phyloP scores from a whole-genome alignment of 1,139 yeast species.

The Pichiaceae sp. region DNA sequence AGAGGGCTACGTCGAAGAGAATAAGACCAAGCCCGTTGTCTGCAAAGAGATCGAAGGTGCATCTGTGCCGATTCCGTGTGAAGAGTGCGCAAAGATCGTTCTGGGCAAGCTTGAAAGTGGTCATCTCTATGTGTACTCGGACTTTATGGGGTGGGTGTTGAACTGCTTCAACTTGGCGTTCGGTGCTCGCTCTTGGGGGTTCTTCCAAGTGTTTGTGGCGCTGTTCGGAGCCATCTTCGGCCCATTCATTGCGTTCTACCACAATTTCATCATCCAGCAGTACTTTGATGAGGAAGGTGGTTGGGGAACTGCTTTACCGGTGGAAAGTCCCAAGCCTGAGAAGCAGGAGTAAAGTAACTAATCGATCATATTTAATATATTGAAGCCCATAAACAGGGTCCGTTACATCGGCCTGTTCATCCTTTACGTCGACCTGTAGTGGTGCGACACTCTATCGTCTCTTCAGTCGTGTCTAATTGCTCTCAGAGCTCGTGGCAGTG shows the following conservation, averaged over 20 bases:
- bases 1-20: constrained; percentile 81
- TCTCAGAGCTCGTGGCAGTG: too few species aligned
- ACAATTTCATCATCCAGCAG: constrained; percentile 45
- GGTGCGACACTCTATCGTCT: too few species aligned
- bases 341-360: too few species aligned
- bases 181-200: constrained; percentile 55
- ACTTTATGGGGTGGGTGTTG: constrained; percentile 76
- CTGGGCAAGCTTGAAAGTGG: constrained; percentile 54
- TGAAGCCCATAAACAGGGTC: too few species aligned
- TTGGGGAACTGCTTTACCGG: too few species aligned
- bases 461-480: too few species aligned
- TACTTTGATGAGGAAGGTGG: constrained; percentile 30
- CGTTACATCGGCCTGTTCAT: too few species aligned
- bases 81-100: constrained; percentile 56
- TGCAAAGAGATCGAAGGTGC: constrained; percentile 83
- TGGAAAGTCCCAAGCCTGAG: too few species aligned
- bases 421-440: too few species aligned
- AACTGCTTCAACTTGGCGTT: constrained; percentile 63
- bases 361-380: too few species aligned
- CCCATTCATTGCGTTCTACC: constrained; percentile 51
- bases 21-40: constrained; percentile 76
- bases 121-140: constrained; percentile 71
- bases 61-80: constrained; percentile 60
- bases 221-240: constrained; percentile 49
- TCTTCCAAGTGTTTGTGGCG: constrained; percentile 42